These are phyloP conservation scores for Tagetes patula DNA, from an alignment of 129 eudicot species.

Conservation along the genomic window DNA sequence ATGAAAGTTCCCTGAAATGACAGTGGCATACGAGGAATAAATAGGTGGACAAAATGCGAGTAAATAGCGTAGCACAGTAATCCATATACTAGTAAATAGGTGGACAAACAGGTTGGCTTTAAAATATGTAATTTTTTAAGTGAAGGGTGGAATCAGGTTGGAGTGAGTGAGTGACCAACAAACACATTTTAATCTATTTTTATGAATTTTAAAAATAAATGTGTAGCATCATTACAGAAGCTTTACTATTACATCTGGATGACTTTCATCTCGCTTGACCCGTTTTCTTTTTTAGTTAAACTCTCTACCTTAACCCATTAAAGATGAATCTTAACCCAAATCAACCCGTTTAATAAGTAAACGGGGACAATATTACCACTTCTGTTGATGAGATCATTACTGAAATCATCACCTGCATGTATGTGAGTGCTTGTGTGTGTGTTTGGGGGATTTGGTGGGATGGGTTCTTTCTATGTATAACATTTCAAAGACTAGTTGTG, in stretches of 20 bases:
- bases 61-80: background rate
- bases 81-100: background rate
- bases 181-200: background rate
- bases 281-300: background rate
- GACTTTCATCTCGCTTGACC: background rate
- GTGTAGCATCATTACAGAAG: background rate
- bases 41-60: background rate
- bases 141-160: background rate
- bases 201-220: background rate
- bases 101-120: background rate
- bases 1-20: constrained; percentile 48
- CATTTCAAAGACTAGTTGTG: background rate
- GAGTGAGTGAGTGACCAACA: background rate
- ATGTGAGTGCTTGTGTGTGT: background rate
- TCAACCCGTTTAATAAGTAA: background rate
- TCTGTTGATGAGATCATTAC: background rate
- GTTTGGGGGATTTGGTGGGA: background rate
- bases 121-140: background rate
- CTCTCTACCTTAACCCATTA: background rate
- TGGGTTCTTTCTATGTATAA: background rate
- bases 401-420: background rate
- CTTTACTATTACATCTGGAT: background rate
- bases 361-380: background rate
- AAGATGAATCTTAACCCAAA: background rate
- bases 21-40: constrained; percentile 4